Base-by-base conservation (phyloP, 805 yeast species). In the Cyberlindnera bimundalis region DNA sequence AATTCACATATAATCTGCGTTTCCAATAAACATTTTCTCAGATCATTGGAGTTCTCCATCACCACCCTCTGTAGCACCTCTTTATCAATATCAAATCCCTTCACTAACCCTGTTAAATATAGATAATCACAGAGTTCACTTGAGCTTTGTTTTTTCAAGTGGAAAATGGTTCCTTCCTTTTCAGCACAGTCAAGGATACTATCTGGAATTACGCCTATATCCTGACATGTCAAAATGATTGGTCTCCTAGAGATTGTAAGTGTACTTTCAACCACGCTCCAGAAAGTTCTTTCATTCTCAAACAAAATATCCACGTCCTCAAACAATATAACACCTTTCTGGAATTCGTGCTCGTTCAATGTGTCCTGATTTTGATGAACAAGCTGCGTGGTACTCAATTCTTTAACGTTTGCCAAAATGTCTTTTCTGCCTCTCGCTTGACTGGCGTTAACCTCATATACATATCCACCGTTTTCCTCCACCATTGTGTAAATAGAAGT, bases 221-320 rank as follows among this genome's bases (percentile, higher is more conserved):
- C 78, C 7, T 70, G 64, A 53, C 90, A 84, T 0, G 89, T 81
- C 12, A 87, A 46, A 1, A 85, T 70, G 0, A 87, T 71, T 0
- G 96, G 96, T 39, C 90, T 64, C 48, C 86, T 68, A 0, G 87
- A 72, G 14, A 74, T 70, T 27, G 69, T 67, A 29, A 88, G 60
- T 12, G 86, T 68, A 35, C 77, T 81, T 33, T 73, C 75, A 3
- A 88, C 70, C 2, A 82, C 78, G 1, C 70, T 55, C 96, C 97
- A 93, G 56, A 91, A 90, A 2, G 79, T 78, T 42, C 74, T 77
- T 53, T 93, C 98, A 24, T 75, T 78, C 29, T 73, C 78, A 53
- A 83, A 87, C 15, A 90, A 59, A 10, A 86, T 67, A 57, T 91
- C 96, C 29, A 85, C 90, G 53, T 91, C 96, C 51, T 90, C 96